Percentiles rank a stretch among this genome's conserved stretches.
Conservation (phyloP, 192 early-diverging fungal species). For the Gonapodya prolifera region DNA sequence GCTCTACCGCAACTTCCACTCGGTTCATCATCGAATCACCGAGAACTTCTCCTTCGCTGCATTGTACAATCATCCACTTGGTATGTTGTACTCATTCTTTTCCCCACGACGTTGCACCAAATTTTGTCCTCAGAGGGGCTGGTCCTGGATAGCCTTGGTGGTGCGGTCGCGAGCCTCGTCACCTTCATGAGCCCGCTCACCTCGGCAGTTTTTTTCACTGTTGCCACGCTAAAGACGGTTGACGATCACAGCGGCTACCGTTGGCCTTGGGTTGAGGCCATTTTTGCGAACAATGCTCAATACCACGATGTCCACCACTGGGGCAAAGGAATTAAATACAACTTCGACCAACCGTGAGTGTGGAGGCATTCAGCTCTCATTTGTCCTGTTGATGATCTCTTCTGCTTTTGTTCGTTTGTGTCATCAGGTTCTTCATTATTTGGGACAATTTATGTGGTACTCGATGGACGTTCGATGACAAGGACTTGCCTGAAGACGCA, state of each 20-base stretch:
- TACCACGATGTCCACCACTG: slow-evolving; percentile 51
- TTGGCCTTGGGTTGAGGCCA: slow-evolving; percentile 51
- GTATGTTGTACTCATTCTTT: not conserved
- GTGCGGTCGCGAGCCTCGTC: slow-evolving; percentile 44
- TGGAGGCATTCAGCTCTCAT: slow-evolving; percentile 2
- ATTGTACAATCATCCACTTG: slow-evolving; percentile 66
- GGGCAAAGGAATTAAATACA: slow-evolving; percentile 36
- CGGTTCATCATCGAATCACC: slow-evolving; percentile 61
- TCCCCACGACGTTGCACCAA: not conserved
- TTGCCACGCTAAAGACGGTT: slow-evolving; percentile 68
- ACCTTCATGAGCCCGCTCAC: slow-evolving; percentile 57
- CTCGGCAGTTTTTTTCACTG: slow-evolving; percentile 50
- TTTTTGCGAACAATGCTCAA: slow-evolving; percentile 59
- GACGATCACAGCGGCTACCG: slow-evolving; percentile 75
- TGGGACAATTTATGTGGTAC: slow-evolving; percentile 69
- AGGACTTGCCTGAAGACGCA: no score
- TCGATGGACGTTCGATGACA: slow-evolving; percentile 34
- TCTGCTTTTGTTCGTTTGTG: slow-evolving; percentile 30
- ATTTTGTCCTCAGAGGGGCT: slow-evolving; percentile 38
- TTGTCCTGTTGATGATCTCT: not conserved
- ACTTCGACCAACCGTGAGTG: slow-evolving; percentile 26
- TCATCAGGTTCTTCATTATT: slow-evolving; percentile 59
- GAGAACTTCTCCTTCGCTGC: slow-evolving; percentile 70
- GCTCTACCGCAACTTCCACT: slow-evolving; percentile 64
- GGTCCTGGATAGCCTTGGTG: slow-evolving; percentile 58